A percentile compares a stretch with the other conserved stretches of the same genome.
phyloP scores from a whole-genome alignment of 2,329 filamentous ascomycete genomes.

The Exophiala calicioides region DNA sequence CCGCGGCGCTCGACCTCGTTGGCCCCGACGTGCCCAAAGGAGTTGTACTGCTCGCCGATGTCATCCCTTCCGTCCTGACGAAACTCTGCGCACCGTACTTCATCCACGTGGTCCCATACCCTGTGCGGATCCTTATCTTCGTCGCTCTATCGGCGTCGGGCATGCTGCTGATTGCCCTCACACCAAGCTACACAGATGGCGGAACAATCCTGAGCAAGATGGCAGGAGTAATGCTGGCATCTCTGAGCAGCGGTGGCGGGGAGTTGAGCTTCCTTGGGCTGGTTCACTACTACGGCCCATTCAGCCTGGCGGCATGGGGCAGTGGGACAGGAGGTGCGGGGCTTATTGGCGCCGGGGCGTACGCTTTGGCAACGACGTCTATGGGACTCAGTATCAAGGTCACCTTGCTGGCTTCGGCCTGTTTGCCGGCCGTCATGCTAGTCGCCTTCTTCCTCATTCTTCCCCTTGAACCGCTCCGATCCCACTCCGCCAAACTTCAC shows the following conservation, averaged over 20 bases:
- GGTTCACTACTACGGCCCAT: slow-evolving; percentile 88
- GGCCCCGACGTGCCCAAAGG: slow-evolving; percentile 84
- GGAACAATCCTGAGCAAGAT: slow-evolving; percentile 73
- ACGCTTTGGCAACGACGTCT: slow-evolving; percentile 81
- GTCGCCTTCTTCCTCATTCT: slow-evolving; percentile 81
- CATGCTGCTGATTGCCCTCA: slow-evolving; percentile 86
- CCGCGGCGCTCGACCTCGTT: slow-evolving; percentile 91
- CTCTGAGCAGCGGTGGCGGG: slow-evolving; percentile 79
- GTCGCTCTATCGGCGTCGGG: slow-evolving; percentile 74
- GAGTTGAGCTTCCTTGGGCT: slow-evolving; percentile 89
- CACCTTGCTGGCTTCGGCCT: slow-evolving; percentile 75
- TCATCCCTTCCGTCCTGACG: slow-evolving; percentile 82
- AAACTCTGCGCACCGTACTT: slow-evolving; percentile 92
- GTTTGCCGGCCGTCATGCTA: slow-evolving; percentile 77
- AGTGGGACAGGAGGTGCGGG: slow-evolving; percentile 90
- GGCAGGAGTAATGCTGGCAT: slow-evolving; percentile 79
- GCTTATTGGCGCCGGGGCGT: slow-evolving; percentile 80
- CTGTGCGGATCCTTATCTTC: slow-evolving; percentile 71
- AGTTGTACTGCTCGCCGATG: slow-evolving; percentile 88
- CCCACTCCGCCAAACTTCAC: slow-evolving; percentile 43
- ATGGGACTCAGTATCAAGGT: slow-evolving; percentile 71
- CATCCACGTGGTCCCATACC: slow-evolving; percentile 84
- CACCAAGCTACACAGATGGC: slow-evolving; percentile 60
- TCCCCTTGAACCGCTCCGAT: slow-evolving; percentile 65
- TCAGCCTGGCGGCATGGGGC: slow-evolving; percentile 87